phyloP scores from a whole-genome alignment of 2,329 filamentous ascomycete genomes.

The Sordariomycetes sp. region DNA sequence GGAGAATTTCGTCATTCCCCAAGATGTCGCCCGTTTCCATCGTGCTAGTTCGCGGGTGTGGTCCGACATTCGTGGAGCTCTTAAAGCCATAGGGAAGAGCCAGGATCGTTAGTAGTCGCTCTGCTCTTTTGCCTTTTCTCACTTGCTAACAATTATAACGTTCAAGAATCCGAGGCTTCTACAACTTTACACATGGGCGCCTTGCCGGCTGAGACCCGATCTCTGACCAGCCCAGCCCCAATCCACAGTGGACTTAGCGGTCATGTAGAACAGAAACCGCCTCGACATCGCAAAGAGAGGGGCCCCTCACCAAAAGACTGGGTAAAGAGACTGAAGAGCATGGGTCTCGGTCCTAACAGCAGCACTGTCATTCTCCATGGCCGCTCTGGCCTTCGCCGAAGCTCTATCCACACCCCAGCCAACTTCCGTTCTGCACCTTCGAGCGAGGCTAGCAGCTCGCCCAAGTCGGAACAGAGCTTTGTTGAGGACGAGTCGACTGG shows the following conservation, averaged over 20 bases:
- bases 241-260: not conserved
- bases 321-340: conserved; percentile 12
- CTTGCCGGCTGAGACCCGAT: not conserved
- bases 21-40: conserved; percentile 11
- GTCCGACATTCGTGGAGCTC: conserved; percentile 22
- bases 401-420: conserved; percentile 15
- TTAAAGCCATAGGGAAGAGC: conserved; percentile 21
- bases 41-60: conserved; percentile 20
- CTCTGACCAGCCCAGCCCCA: not conserved
- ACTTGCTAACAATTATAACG: conserved; percentile 1
- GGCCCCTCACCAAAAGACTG: conserved; percentile 13
- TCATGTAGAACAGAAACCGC: not conserved
- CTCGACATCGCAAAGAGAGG: conserved; percentile 9
- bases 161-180: conserved; percentile 14
- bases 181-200: conserved; percentile 6
- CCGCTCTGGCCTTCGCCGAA: conserved; percentile 10
- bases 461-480: not conserved
- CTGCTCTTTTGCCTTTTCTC: too few species aligned
- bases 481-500: conserved; percentile 15
- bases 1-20: not conserved
- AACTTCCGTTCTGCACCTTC: conserved; percentile 9
- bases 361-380: conserved; percentile 17
- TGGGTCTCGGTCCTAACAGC: conserved; percentile 14
- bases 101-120: too few species aligned
- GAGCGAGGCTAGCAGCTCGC: conserved; percentile 6